Evolutionary conservation across 306 rosid species (phyloP), one percentile per base, ranked within the genome.

Genomic region (Gleditsia sinensis): DNA sequence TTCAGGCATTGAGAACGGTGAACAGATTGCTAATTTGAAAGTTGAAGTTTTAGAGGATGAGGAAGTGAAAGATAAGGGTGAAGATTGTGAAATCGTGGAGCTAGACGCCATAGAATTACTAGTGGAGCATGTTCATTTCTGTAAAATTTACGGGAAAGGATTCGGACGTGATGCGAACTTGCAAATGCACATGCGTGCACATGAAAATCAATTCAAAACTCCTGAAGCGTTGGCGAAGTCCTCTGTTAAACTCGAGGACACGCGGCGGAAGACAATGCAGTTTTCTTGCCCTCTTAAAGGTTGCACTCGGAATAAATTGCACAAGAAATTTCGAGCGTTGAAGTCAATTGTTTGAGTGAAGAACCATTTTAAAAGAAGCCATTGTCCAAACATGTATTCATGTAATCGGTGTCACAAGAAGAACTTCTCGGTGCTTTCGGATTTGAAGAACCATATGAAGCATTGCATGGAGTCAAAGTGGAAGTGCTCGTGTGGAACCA

Each of bases 181-280:
- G 12, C 71, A 92, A 12, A 89, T 91, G 94, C 97, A 91, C 75
- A 91, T 83, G 94, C 84, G 97, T 4, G 89, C 97, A 1, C 97
- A 91, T 53, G 95, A 95, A 17, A 84, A 87, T 56, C 83, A 25
- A 60, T 89, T 84, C 85, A 91, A 87, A 59, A 82, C 92, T 1
- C 80, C 42, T 0, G 88, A 89, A 71, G 92, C 92, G 3, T 64
- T 89, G 13, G 78, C 86, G 11, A 83, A 78, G 61, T 87, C 89
- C 16, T 53, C 5, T 4, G 42, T 7, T 10, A 37, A 37, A 37
- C 9, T 7, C 11, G 72, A 16, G 5, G 56, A 17, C n/a, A 9
- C n/a, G 49, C 48, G 37, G 14, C 55, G 78, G 20, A 7, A 25
- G 12, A 32, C 39, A 37, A 36, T 78, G 59, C 59, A 84, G 43